Evolutionary conservation across 768 basidiomycete species (phyloP), one percentile per base, ranked within the genome.

Genomic region (Hygrophorus pudorinus): DNA sequence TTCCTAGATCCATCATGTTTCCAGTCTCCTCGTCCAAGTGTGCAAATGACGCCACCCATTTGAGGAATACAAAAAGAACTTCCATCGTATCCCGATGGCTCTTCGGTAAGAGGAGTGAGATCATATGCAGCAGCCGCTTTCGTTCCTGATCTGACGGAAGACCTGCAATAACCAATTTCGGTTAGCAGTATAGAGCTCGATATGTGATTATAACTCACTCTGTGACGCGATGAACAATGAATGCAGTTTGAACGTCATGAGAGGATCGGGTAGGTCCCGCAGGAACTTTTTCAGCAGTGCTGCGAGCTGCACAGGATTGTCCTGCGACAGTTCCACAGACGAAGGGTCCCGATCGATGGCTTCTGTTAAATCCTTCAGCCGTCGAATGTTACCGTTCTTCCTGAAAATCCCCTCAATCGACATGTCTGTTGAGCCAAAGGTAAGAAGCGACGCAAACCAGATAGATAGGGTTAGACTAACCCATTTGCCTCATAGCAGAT

Each of bases 41-140:
- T 39, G 96, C 91, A 61, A 99, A 99, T 1, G 92, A 96, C 8
- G 94, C 94, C 9, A 99, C 96, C 96, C 96, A 99, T 65, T 97
- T 96, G 52, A 99, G 73, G 70, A 99, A 99, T 24, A 96, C 93
- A 58, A 96, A 97, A 41, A 99, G 68, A 41, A 96, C 89, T 64
- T 99, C 96, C 78, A 96, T 80, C 14, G 94, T 97, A 63, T 99
- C 96, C 50, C 96, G 82, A 61, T 99, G 89, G 49, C 79, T 77
- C 65, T 90, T 91, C 28, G 96, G 96, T 56, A 99, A 66, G 6
- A 98, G 68, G 45, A 93, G 68, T 33, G 84, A 83, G 12, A 92
- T 70, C 52, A 94, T 73, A 60, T 97, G 93, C 20, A 98, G 72
- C 55, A 84, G 76, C 41, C 86, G 81, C 53, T 75, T 77, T 37